phyloP scores from a whole-genome alignment of 108 stramenopile genomes.

The Nitzschia sp. region DNA sequence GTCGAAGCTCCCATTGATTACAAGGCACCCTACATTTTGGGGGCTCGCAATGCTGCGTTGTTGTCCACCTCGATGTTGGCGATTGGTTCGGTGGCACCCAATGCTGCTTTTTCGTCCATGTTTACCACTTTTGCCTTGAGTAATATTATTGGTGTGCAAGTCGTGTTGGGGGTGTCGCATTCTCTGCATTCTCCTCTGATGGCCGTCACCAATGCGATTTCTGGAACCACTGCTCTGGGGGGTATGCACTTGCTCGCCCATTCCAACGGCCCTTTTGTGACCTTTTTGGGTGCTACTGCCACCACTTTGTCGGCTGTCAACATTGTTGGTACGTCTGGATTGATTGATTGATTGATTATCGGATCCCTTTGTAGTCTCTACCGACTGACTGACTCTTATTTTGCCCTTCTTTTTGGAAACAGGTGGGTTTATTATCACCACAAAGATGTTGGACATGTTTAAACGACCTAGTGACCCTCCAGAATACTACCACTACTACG shows the following conservation, averaged over 20 bases:
- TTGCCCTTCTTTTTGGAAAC: conserved; percentile 5
- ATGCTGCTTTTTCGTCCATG: conserved; percentile 92
- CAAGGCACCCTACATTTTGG: conserved; percentile 64
- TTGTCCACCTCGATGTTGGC: conserved; percentile 78
- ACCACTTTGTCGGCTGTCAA: conserved; percentile 93
- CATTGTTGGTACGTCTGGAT: conserved; percentile 75
- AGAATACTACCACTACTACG: conserved; percentile 96
- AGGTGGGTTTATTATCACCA: conserved; percentile 95
- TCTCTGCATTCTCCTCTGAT: conserved; percentile 98
- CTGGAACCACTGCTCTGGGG: conserved; percentile 97
- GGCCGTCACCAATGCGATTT: conserved; percentile 97
- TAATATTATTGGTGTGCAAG: conserved; percentile 94
- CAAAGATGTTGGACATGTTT: conserved; percentile 99
- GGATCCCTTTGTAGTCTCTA: too few relatives aligned
- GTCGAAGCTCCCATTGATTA: conserved; percentile 68
- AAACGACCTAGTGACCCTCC: conserved; percentile 97
- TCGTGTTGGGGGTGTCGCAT: conserved; percentile 95
- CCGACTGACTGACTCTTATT: too few relatives aligned
- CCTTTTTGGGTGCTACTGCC: conserved; percentile 87
- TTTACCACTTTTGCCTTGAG: conserved; percentile 95
- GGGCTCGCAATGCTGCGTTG: conserved; percentile 72
- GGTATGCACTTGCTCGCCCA: conserved; percentile 96
- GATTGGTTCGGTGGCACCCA: conserved; percentile 87
- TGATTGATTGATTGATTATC: too few relatives aligned
- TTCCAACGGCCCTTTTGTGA: conserved; percentile 60